Evolutionary conservation across 2,329 filamentous ascomycete genomes (phyloP).

Genomic region (Lecanicillium sp.): DNA sequence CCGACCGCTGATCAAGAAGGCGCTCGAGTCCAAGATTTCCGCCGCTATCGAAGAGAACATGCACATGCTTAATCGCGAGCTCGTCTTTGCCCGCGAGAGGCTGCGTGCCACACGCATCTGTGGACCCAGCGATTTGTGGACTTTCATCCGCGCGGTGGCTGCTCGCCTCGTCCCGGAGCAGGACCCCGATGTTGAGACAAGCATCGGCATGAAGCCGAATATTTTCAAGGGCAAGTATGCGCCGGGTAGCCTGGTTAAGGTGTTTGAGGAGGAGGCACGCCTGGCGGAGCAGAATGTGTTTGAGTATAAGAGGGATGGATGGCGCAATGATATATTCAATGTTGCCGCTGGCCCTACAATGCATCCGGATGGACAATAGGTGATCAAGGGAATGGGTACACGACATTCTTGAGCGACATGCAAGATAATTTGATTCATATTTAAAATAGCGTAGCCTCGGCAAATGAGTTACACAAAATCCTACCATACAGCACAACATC

Average conservation of each 20-base stretch:
- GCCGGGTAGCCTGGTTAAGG: constrained; percentile 77
- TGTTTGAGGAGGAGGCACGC: constrained; percentile 78
- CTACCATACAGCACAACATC: no score
- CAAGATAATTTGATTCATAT: no score
- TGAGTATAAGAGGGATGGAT: constrained; percentile 63
- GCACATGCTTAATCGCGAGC: constrained; percentile 71
- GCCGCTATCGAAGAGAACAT: constrained; percentile 62
- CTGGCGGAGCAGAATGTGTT: constrained; percentile 66
- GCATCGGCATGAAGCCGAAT: constrained; percentile 60
- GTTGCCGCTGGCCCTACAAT: constrained; percentile 13
- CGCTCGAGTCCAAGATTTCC: constrained; percentile 72
- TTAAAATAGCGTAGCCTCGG: no score
- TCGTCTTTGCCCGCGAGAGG: constrained; percentile 79
- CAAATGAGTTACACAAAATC: no score
- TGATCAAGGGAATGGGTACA: no score
- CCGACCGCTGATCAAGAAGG: constrained; percentile 69
- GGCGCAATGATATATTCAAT: constrained; percentile 81
- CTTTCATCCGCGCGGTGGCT: constrained; percentile 76
- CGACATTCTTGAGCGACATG: no score
- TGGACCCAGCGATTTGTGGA: constrained; percentile 67
- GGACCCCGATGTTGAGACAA: constrained; percentile 68
- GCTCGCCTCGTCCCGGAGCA: constrained; percentile 64
- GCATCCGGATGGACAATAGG: no score
- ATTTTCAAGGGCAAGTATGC: constrained; percentile 81
- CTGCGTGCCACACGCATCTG: constrained; percentile 79